Evolutionary conservation across 176 grass and related monocot species (phyloP).

Genomic region (Pontederia paniculata): DNA sequence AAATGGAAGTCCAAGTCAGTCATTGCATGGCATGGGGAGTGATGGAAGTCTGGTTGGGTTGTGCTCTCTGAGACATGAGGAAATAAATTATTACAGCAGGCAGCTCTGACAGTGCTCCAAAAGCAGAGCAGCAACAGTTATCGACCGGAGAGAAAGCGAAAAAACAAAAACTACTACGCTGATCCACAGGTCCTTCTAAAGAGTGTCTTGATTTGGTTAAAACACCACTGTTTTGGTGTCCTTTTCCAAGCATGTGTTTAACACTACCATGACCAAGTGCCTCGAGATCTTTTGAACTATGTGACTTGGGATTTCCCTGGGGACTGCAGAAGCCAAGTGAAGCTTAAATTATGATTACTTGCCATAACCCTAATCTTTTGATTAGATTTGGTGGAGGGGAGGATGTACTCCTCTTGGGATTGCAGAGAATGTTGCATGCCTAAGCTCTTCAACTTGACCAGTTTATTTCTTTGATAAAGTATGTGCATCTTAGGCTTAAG

Average conservation of each 20-base stretch:
- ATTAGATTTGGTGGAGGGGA: slow-evolving; percentile 19
- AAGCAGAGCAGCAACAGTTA: too few species aligned
- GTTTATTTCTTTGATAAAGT: too few species aligned
- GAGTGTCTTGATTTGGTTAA: neutral
- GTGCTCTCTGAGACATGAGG: too few species aligned
- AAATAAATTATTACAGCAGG: too few species aligned
- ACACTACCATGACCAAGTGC: neutral
- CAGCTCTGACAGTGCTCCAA: too few species aligned
- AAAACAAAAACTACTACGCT: neutral
- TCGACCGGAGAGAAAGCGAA: too few species aligned
- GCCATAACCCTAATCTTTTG: too few species aligned
- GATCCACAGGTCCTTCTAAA: neutral
- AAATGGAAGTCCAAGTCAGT: slow-evolving; percentile 28
- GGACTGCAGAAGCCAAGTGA: neutral
- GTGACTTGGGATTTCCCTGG: slow-evolving; percentile 11
- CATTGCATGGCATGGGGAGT: too few species aligned
- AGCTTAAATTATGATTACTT: too few species aligned
- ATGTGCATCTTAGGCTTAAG: too few species aligned
- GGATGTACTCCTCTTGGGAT: slow-evolving; percentile 23
- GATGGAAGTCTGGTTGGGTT: too few species aligned
- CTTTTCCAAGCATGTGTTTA: slow-evolving; percentile 30
- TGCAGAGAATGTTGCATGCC: neutral
- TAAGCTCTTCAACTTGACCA: too few species aligned
- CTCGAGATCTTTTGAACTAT: slow-evolving; percentile 13
- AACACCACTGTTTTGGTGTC: neutral